A percentile compares a stretch with the other conserved stretches of the same genome.
Conservation (phyloP, 2,329 filamentous ascomycete species). For the Ophiostoma ips region DNA sequence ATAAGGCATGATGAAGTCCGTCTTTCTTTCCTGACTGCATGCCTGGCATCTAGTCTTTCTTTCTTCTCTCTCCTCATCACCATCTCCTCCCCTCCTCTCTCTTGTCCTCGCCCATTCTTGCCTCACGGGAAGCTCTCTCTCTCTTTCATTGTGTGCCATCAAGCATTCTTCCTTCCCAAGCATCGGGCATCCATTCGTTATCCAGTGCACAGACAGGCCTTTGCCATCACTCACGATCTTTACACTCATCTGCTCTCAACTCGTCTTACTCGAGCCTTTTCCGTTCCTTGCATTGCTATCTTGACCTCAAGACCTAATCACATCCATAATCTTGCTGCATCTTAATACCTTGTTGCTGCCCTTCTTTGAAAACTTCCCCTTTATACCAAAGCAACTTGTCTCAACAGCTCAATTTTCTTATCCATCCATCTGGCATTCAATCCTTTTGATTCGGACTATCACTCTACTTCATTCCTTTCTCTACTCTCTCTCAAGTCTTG, state of each 20-base stretch:
- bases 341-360: constrained; percentile 7
- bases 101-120: constrained; percentile 9
- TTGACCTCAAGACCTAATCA: not conserved
- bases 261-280: not conserved
- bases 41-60: constrained; percentile 9
- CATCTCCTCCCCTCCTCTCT: not conserved
- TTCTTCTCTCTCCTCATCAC: not conserved
- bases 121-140: constrained; percentile 1
- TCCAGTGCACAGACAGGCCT: not conserved
- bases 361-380: not conserved
- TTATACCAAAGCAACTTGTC: not conserved
- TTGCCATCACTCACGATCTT: not conserved
- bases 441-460: constrained; percentile 11
- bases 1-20: constrained; percentile 11
- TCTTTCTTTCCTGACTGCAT: constrained; percentile 8
- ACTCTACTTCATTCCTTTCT: constrained; percentile 18
- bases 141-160: no score
- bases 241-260: constrained; percentile 1
- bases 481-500: not conserved
- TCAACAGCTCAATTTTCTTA: not conserved
- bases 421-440: not conserved
- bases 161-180: constrained; percentile 8
- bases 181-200: constrained; percentile 1
- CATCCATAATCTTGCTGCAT: not conserved
- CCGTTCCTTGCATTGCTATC: constrained; percentile 1